Evolutionary conservation across 1,139 yeast genomes (phyloP), one percentile per base, ranked within the genome.

Genomic region (Arxiozyma telluris): DNA sequence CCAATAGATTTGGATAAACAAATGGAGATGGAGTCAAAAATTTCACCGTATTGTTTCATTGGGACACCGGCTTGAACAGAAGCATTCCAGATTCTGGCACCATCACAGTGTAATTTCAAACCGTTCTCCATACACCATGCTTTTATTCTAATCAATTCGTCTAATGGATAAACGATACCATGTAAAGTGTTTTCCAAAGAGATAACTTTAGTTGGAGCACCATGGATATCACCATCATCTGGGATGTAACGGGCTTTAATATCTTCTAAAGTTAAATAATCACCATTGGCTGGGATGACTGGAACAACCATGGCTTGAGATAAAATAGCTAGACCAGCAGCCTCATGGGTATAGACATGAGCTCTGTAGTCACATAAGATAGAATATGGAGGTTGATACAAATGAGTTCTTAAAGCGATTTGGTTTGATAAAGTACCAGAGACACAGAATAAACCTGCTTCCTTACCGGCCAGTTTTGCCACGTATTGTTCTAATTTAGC

Each of bases 11-110:
- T 91, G 53, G 96, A 87, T 58, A 91, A 74, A 71, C 98, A 91
- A 54, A 91, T 78, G 7, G 96, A 88, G 52, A 91, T 88, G 42
- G 95, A 82, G 71, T 91, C 98, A 68, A 91, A 91, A 61, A 83
- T 74, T 59, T 80, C 75, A 65, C 96, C 87, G 70, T 84, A 89
- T 66, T 88, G 90, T 49, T 71, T 71, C 55, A 90, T 71, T 15
- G 88, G 72, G 44, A 88, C 75, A 9, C 87, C 90, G 27, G 95
- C 80, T 50, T 79, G 93, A 8, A 79, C 87, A 38, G 84, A 75
- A 1, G 97, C 97, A 67, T 91, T 89, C 94, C 96, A 90, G 57
- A 91, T 75, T 62, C 98, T 78, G n/a, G 98, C 98, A 59, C 98
- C 98, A 67, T 91, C 98, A 65, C 90, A 80, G 68, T 91, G 98